Evolutionary conservation across 306 rosid species (phyloP).

Genomic region (Myrica gale): DNA sequence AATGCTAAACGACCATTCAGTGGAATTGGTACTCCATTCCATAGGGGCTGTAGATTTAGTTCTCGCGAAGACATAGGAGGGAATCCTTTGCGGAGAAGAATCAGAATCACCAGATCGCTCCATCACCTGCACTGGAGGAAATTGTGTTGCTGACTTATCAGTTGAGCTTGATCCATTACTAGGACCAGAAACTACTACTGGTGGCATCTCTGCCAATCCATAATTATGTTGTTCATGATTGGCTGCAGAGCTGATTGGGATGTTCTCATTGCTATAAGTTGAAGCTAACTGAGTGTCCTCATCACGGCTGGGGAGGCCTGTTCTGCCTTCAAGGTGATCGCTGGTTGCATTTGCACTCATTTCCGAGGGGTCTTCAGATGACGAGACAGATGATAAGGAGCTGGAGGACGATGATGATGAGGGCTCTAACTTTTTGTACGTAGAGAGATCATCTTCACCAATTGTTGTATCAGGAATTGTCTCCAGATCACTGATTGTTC

Average conservation of each 20-base stretch:
- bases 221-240: constrained; percentile 20
- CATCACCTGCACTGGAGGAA: constrained; percentile 67
- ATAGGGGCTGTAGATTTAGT: constrained; percentile 43
- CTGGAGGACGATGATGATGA: constrained; percentile 3
- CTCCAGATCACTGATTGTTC: not conserved
- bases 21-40: constrained; percentile 86
- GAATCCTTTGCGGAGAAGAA: constrained; percentile 52
- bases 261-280: constrained; percentile 26
- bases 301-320: not conserved
- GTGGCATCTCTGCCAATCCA: constrained; percentile 6
- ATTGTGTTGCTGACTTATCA: constrained; percentile 38
- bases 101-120: constrained; percentile 45
- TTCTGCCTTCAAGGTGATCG: not conserved
- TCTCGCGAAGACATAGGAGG: constrained; percentile 68
- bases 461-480: not conserved
- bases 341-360: constrained; percentile 7
- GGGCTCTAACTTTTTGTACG: not conserved
- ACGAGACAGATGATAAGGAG: constrained; percentile 11
- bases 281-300: not conserved
- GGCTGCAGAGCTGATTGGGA: constrained; percentile 35
- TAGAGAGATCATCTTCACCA: constrained; percentile 1
- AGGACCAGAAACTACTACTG: constrained; percentile 8
- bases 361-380: not conserved
- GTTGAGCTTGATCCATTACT: constrained; percentile 18
- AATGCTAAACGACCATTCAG: constrained; percentile 86